Percentiles rank a stretch among this genome's conserved stretches.
These are phyloP conservation scores for Diaporthe ilicicola DNA, from an alignment of 2,329 filamentous ascomycete genomes.

Conservation along the genomic window DNA sequence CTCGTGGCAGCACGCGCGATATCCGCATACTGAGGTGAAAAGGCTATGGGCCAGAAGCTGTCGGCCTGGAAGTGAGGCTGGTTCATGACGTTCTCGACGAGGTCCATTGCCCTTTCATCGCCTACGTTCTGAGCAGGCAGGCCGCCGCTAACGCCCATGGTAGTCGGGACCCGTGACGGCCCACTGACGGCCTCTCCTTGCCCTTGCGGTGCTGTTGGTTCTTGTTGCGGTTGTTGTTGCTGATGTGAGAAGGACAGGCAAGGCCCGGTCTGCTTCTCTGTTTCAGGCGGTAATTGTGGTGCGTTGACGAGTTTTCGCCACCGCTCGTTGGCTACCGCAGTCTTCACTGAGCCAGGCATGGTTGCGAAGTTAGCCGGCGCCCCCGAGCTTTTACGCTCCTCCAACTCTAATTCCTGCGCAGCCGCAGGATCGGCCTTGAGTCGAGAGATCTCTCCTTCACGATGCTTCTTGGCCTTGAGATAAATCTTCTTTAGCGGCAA, in stretches of 20 bases:
- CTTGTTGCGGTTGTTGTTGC: slow-evolving; percentile 25
- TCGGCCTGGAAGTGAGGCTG: slow-evolving; percentile 47
- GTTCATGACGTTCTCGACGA: slow-evolving; percentile 49
- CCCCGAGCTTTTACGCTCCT: slow-evolving; percentile 52
- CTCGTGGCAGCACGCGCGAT: slow-evolving; percentile 20
- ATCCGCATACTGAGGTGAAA: slow-evolving; percentile 31
- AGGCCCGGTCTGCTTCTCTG: background rate
- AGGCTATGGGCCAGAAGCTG: slow-evolving; percentile 44
- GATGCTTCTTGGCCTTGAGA: slow-evolving; percentile 59
- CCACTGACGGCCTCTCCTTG: background rate
- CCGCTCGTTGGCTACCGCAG: slow-evolving; percentile 55
- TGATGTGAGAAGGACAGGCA: background rate
- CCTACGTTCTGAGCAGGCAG: background rate
- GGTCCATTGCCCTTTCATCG: slow-evolving; percentile 36
- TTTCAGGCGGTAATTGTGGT: slow-evolving; percentile 35
- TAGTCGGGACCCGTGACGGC: slow-evolving; percentile 4
- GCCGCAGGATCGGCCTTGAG: slow-evolving; percentile 58
- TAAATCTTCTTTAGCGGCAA: slow-evolving; percentile 64
- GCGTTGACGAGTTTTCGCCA: slow-evolving; percentile 59
- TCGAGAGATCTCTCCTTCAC: slow-evolving; percentile 58
- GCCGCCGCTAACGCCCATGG: slow-evolving; percentile 18
- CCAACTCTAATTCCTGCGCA: slow-evolving; percentile 57
- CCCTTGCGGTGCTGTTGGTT: slow-evolving; percentile 3
- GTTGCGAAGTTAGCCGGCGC: slow-evolving; percentile 57
- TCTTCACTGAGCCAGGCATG: slow-evolving; percentile 55